Evolutionary conservation across 371 early-diverging fungal genomes (phyloP), one percentile per base, ranked within the genome.

Genomic region (Syncephalastrum sp.): DNA sequence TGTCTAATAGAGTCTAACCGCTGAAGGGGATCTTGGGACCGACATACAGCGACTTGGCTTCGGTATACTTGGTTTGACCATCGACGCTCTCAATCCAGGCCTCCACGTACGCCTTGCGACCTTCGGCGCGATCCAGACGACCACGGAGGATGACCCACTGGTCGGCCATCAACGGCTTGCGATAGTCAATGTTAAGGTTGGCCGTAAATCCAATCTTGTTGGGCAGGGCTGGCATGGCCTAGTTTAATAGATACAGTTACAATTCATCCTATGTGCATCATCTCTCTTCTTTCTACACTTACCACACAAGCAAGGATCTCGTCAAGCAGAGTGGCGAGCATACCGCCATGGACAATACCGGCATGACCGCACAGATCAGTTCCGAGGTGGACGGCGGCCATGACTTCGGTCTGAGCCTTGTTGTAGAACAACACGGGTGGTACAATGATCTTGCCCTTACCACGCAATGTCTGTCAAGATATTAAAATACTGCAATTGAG

Each of bases 171-270:
- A 83, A 83, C 17, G 89, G 88, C 13, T 72, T 65, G 27, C 83
- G 81, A 63, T 90, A 92, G 68, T 87, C 81, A 50, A 92, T 65
- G 50, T 88, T 82, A 50, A 92, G 74, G 71, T 85, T 86, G 14
- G 90, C 92, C 0, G 92, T 92, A 60, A 89, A 81, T 1, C 88
- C 92, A 15, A 85, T 75, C 50, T 79, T 78, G 63, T 82, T 81
- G 5, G 90, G 90, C 33, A 88, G 69, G 50, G 68, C 64, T 10
- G 84, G 82, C 17, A 82, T 65, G 5, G 79, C 72, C 84, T 83
- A 62, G 21, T 21, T 49, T 21, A 38, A 21, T 5, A 52, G 48
- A 69, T 68, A 24, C 63, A 54, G 17, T 13, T 15, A n/a, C 46
- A 27, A 10, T 47, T 59, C 19, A 13, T 27, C n/a, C 29, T 19